phyloP scores from a whole-genome alignment of 257 asterid genomes.

The Cordia subcordata region DNA sequence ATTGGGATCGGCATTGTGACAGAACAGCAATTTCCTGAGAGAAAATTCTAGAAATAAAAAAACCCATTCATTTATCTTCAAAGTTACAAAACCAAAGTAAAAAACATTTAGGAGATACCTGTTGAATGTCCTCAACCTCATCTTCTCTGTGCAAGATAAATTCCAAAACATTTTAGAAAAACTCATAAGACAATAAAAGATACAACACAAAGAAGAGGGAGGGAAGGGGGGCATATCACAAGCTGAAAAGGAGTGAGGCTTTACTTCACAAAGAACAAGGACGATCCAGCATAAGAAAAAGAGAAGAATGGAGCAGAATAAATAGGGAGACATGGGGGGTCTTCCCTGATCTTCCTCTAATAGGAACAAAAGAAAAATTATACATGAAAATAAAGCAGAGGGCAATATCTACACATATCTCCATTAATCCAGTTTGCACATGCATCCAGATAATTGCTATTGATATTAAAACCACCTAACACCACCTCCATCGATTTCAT shows the following conservation, averaged over 20 bases:
- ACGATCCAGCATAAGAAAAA: background rate
- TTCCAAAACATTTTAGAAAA: slow-evolving; percentile 21
- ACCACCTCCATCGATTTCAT: too few species aligned
- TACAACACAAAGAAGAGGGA: background rate
- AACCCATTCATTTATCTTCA: slow-evolving; percentile 7
- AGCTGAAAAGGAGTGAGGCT: background rate
- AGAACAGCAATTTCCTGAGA: slow-evolving; percentile 96
- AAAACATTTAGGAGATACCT: slow-evolving; percentile 47
- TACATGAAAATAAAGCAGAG: too few species aligned
- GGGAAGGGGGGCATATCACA: background rate
- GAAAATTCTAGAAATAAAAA: slow-evolving; percentile 23
- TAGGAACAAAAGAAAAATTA: too few species aligned
- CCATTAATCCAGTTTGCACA: too few species aligned
- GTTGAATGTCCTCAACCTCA: slow-evolving; percentile 97
- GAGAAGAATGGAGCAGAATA: background rate
- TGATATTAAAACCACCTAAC: too few species aligned
- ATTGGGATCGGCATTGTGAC: slow-evolving; percentile 89
- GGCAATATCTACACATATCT: too few species aligned
- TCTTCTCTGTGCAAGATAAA: slow-evolving; percentile 71
- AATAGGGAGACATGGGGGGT: too few species aligned
- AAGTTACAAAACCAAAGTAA: slow-evolving; percentile 6
- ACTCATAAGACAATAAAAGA: slow-evolving; percentile 4
- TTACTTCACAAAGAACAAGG: background rate
- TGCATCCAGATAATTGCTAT: too few species aligned
- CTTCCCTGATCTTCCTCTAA: too few species aligned